Conservation (phyloP, 768 basidiomycete species). For the Gymnopilus dilepis region DNA sequence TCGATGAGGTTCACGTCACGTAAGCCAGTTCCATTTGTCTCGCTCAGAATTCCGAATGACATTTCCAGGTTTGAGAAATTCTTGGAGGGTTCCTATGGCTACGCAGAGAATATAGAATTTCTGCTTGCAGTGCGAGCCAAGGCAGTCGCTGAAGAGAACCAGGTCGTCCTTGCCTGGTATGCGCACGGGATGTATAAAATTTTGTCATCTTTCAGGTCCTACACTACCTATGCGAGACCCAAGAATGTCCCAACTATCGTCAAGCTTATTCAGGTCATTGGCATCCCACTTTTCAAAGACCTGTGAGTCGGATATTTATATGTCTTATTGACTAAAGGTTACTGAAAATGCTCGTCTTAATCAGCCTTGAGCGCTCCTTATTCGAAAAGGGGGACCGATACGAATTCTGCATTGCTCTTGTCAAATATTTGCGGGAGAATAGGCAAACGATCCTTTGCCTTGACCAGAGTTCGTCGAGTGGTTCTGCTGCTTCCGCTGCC, state of each 20-base stretch:
- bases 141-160: conserved; percentile 17
- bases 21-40: conserved; percentile 13
- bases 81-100: conserved; percentile 9
- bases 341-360: not conserved
- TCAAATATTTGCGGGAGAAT: conserved; percentile 28
- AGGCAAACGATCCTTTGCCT: not conserved
- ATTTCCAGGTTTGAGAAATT: conserved; percentile 28
- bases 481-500: not conserved
- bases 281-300: conserved; percentile 24
- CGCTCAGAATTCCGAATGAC: not conserved
- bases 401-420: conserved; percentile 29
- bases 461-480: conserved; percentile 17
- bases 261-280: conserved; percentile 20
- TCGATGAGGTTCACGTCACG: conserved; percentile 27
- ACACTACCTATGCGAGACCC: conserved; percentile 14
- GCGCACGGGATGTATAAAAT: conserved; percentile 23
- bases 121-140: conserved; percentile 23
- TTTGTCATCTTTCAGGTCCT: conserved; percentile 29
- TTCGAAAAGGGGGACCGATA: conserved; percentile 23
- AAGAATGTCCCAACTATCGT: conserved; percentile 33
- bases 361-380: conserved; percentile 32
- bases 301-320: conserved; percentile 22
- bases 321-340: not conserved
- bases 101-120: conserved; percentile 28
- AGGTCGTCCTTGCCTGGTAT: conserved; percentile 24